These are phyloP conservation scores for Monilinia fructicola DNA, from an alignment of 2,329 filamentous ascomycete genomes.

Conservation along the genomic window DNA sequence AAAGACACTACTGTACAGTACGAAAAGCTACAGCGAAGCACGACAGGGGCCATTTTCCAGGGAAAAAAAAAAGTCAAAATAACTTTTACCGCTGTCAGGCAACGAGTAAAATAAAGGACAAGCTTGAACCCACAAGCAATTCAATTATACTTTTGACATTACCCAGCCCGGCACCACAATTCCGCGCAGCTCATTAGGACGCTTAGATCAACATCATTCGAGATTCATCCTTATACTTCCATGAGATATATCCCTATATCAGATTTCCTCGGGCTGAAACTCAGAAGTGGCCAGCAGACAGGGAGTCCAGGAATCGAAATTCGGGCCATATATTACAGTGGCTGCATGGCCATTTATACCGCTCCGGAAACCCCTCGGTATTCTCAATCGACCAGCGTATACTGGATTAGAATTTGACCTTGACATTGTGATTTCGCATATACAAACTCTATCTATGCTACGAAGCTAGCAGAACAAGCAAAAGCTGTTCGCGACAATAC, in stretches of 20 bases:
- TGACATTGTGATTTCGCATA: not conserved
- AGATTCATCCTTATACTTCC: not conserved
- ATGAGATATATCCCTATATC: not conserved
- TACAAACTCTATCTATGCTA: slow-evolving; percentile 7
- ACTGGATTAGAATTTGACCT: not conserved
- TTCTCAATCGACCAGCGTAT: not conserved
- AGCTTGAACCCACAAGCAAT: slow-evolving; percentile 3
- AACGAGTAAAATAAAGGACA: slow-evolving; percentile 2
- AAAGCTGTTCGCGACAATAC: slow-evolving; percentile 18
- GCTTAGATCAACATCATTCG: slow-evolving; percentile 8
- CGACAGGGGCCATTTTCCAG: not conserved
- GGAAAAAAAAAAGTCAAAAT: slow-evolving; percentile 20
- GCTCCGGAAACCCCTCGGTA: not conserved
- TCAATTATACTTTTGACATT: slow-evolving; percentile 12
- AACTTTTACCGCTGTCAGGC: slow-evolving; percentile 18
- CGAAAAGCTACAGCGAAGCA: slow-evolving; percentile 5
- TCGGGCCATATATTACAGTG: slow-evolving; percentile 2
- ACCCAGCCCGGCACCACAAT: not conserved
- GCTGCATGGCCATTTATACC: slow-evolving; percentile 16
- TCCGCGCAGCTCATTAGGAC: not conserved
- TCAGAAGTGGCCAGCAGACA: not conserved
- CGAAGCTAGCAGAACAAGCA: slow-evolving; percentile 15
- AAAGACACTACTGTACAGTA: not conserved
- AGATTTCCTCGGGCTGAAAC: slow-evolving; percentile 3
- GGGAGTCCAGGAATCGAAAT: not conserved